Evolutionary conservation across 1,139 yeast genomes (phyloP), one percentile per base, ranked within the genome.

Genomic region (Lodderomyces theae): DNA sequence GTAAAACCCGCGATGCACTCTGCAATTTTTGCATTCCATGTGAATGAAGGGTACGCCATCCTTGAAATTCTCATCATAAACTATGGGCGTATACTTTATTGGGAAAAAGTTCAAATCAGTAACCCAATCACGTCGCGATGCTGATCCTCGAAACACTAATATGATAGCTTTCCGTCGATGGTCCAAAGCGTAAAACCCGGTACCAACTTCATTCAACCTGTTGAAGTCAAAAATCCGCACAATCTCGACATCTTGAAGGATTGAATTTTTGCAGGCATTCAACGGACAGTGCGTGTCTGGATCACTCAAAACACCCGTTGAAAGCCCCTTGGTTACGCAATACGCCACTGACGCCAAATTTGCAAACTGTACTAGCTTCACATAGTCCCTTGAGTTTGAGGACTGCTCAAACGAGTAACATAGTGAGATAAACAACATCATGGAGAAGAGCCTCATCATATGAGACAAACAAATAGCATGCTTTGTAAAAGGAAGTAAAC

Each of bases 1-100:
- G 39, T 61, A 61, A 50, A 82, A 80, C 0, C 92, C 90, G 39
- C 67, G 60, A 55, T 83, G 90, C 12, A 80, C 79, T 34, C 57
- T 58, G 54, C 90, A 82, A 6, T 63, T 66, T 9, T 56, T 51
- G 54, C 86, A 80, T 18, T 46, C 48, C 35, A 42, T 59, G 36
- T 51, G 56, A 16, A 45, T 43, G 5, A 44, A 46, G 12, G 39
- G 32, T n/a, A 40, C 35, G 15, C 35, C 41, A 11, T 34, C 37
- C 4, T 35, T 33, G 15, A 50, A 44, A 15, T 47, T 46, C 13
- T 52, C 50, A 12, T 42, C 42, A 29, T 45, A 42, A 17, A 49
- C 51, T 26, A 64, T 56, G 8, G 77, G 80, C 39, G 43, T 53
- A 50, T 66, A 76, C 1, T 50, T 47, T 0, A 65, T 64, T 0